Evolutionary conservation across 163 green algal species (phyloP).

Genomic region (Scenedesmus sp.): DNA sequence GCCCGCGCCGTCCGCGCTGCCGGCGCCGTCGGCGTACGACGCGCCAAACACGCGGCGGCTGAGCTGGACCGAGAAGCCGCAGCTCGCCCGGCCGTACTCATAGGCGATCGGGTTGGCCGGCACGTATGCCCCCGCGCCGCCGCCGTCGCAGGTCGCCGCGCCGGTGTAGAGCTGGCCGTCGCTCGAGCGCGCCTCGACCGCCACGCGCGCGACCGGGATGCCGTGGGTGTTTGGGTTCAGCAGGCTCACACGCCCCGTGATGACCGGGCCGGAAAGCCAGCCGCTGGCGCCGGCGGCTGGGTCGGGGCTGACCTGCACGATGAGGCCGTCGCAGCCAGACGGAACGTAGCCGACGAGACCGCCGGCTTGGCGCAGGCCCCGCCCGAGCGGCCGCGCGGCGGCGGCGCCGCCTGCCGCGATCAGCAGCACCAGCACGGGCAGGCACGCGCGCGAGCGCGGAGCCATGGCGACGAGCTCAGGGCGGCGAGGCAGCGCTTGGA

Average conservation of each 20-base stretch:
- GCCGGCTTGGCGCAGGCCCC: no score
- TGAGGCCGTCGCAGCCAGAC: neutral
- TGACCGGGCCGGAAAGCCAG: neutral
- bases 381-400: no score
- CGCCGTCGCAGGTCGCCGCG: neutral
- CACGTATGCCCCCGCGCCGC: neutral
- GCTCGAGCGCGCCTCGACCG: neutral
- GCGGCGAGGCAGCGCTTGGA: no score
- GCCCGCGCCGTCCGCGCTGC: neutral
- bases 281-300: neutral
- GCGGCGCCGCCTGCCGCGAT: no score
- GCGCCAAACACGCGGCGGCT: conserved; percentile 3
- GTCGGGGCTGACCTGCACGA: neutral
- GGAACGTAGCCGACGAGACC: neutral
- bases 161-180: conserved; percentile 8
- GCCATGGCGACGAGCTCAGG: no score
- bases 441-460: no score
- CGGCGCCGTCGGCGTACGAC: neutral
- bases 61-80: neutral
- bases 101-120: neutral
- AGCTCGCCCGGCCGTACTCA: neutral
- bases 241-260: neutral
- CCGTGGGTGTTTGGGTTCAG: neutral
- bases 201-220: neutral
- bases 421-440: no score